Evolutionary conservation across 768 basidiomycete genomes (phyloP), one percentile per base, ranked within the genome.

Genomic region (Xerocomellus intermedius): DNA sequence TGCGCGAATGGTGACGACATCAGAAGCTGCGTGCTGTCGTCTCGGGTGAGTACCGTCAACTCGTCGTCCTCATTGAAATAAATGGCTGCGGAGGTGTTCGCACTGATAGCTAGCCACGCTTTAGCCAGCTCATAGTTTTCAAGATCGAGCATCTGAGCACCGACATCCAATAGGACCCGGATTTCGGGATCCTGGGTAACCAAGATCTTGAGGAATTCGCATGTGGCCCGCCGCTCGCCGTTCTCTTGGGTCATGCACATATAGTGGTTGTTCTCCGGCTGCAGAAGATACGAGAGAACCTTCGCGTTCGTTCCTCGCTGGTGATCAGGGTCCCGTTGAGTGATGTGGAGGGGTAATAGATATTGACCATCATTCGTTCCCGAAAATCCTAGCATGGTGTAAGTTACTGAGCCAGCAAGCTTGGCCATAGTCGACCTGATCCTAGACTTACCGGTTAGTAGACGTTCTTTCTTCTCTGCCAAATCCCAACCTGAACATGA

Each of bases 111-210:
- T 5, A 83, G 64, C 83, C 82, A 83, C 2, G 59, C 41, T 19
- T 50, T 36, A 2, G 72, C 78, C 5, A 83, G 48, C 24, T 78
- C 67, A 2, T 59, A 32, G 55, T 81, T 83, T 22, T 70, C 64
- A 52, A 81, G 66, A 42, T 83, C 81, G 9, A 83, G 66, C 67
- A 84, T 78, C 56, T 83, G 82, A 0, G 82, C 82, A 4, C 82
- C 82, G 13, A 83, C 81, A 42, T 83, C 82, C 16, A 83, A 64
- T 19, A 83, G 63, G 7, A 83, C 80, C 22, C 71, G 71, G 26
- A 82, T 69, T n/a, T 69, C 63, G 4, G 74, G 76, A 1, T 50
- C 48, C 56, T 79, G 72, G 1, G 52, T n/a, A 12, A 71, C 69
- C 4, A 83, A 17, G 19, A 67, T 52, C 2, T 60, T 16, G 19